phyloP scores from a whole-genome alignment of 202 grass and related monocot genomes.

The Zizania palustris region DNA sequence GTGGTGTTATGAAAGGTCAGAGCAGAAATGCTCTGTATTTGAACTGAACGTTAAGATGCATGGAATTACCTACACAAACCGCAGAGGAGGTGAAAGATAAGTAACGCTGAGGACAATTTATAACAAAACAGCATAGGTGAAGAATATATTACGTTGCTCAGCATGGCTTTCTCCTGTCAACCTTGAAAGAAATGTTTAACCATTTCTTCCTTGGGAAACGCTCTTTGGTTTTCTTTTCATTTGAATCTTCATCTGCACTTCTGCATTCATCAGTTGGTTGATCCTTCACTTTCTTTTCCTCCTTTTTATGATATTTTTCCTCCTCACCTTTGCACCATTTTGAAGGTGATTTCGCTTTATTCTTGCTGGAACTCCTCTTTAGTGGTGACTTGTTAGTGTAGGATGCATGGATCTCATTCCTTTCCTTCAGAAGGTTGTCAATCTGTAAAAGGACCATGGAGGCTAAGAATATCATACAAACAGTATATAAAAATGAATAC shows the following conservation, averaged over 20 bases:
- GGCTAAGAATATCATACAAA: background rate
- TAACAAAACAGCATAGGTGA: slow-evolving; percentile 1
- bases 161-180: slow-evolving; percentile 88
- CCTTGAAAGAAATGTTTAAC: slow-evolving; percentile 87
- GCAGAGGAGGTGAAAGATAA: background rate
- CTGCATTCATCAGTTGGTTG: slow-evolving; percentile 44
- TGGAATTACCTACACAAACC: slow-evolving; percentile 31
- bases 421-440: slow-evolving; percentile 79
- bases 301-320: slow-evolving; percentile 42
- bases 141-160: slow-evolving; percentile 55
- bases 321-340: slow-evolving; percentile 50
- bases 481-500: slow-evolving; percentile 31
- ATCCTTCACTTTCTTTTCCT: slow-evolving; percentile 61
- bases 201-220: slow-evolving; percentile 72
- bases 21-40: slow-evolving; percentile 18
- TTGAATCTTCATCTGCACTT: slow-evolving; percentile 46
- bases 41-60: background rate
- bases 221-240: slow-evolving; percentile 56
- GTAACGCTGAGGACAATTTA: background rate
- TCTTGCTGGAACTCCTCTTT: slow-evolving; percentile 74
- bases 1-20: background rate
- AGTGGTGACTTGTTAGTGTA: slow-evolving; percentile 74
- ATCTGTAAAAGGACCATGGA: slow-evolving; percentile 45
- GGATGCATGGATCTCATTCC: slow-evolving; percentile 79
- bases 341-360: slow-evolving; percentile 59